A percentile compares a stretch with the other conserved stretches of the same genome.
phyloP scores from a whole-genome alignment of 2,329 filamentous ascomycete genomes.

The Arthrinium puccinioides region DNA sequence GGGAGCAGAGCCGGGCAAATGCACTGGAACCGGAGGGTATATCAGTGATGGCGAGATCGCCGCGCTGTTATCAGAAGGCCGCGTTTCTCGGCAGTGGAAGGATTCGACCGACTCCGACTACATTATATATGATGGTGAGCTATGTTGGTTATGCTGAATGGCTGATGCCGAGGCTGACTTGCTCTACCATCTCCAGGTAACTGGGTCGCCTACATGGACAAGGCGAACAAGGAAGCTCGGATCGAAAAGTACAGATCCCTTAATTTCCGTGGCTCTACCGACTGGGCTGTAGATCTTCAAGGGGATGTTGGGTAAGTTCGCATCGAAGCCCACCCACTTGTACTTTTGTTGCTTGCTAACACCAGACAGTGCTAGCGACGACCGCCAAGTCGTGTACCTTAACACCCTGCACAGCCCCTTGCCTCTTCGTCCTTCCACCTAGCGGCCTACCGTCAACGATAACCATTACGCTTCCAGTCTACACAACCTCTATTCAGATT shows the following conservation, averaged over 20 bases:
- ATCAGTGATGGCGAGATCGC: neutral
- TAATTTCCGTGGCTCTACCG: constrained; percentile 23
- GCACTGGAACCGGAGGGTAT: neutral
- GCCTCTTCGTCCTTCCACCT: neutral
- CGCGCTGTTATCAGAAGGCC: neutral
- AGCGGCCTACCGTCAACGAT: neutral
- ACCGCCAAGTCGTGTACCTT: neutral
- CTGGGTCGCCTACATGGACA: constrained; percentile 15
- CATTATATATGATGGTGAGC: neutral
- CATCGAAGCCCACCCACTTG: neutral
- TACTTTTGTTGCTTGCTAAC: neutral
- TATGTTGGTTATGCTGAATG: neutral
- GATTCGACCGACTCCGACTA: neutral
- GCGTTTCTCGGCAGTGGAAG: neutral
- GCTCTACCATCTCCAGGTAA: constrained; percentile 19
- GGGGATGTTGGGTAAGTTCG: neutral
- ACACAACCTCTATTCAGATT: neutral
- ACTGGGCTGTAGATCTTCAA: constrained; percentile 28
- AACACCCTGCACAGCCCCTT: neutral
- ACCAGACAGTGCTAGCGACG: neutral
- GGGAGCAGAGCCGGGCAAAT: neutral
- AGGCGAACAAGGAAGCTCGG: constrained; percentile 13
- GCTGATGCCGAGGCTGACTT: constrained; percentile 9
- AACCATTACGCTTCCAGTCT: neutral
- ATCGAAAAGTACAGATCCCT: constrained; percentile 10